Conservation (phyloP, 2,329 filamentous ascomycete genomes). For the Fusarium protoensiforme region DNA sequence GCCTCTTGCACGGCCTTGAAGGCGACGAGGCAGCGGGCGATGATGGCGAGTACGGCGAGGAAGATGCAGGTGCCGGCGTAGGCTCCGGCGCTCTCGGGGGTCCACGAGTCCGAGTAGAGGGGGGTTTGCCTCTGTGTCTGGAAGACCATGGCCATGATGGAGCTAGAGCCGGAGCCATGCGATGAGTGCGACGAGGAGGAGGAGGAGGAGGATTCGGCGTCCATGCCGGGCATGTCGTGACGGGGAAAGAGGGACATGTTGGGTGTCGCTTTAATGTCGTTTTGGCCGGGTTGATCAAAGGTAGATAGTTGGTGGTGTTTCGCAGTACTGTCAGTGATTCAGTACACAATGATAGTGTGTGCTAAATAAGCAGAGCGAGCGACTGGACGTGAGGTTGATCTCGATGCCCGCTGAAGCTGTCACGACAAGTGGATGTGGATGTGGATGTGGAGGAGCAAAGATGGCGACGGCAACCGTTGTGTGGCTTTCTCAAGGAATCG, state of each 20-base stretch:
- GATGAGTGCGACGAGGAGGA: slow-evolving; percentile 22
- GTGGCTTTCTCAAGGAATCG: not conserved
- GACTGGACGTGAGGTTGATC: not conserved
- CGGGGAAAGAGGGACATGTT: slow-evolving; percentile 38
- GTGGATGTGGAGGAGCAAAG: not conserved
- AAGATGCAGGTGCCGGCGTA: slow-evolving; percentile 96
- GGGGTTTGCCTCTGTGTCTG: slow-evolving; percentile 63
- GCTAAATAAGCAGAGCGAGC: not conserved
- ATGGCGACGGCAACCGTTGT: not conserved
- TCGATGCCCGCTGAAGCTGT: not conserved
- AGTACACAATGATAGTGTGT: not conserved
- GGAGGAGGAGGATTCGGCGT: slow-evolving; percentile 25
- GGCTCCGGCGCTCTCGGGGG: slow-evolving; percentile 72
- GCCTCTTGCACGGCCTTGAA: slow-evolving; percentile 72
- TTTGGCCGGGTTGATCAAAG: not conserved
- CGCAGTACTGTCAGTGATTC: not conserved
- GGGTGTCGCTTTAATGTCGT: not conserved
- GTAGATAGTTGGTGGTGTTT: not conserved
- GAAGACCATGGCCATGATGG: slow-evolving; percentile 67
- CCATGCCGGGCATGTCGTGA: slow-evolving; percentile 41
- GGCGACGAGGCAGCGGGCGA: slow-evolving; percentile 78
- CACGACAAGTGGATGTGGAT: not conserved
- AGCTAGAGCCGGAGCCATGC: slow-evolving; percentile 12
- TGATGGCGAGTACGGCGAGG: slow-evolving; percentile 78
- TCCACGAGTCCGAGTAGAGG: slow-evolving; percentile 75